Conservation (phyloP, 345 rosid genomes). For the Eucalyptus pauciflora region DNA sequence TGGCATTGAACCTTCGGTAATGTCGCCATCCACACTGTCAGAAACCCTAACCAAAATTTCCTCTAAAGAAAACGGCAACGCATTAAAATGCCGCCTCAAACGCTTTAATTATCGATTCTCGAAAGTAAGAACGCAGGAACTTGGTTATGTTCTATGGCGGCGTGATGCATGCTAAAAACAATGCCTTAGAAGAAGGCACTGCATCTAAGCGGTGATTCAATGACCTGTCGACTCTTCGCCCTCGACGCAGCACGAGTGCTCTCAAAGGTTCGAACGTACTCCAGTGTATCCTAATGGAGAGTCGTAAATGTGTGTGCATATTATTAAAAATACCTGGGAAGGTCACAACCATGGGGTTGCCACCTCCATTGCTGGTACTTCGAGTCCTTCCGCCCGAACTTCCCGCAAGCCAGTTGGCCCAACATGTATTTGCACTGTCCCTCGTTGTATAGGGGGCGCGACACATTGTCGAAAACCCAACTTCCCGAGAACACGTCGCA, state of each 20-base stretch:
- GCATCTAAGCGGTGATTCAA: not conserved
- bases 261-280: not conserved
- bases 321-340: constrained; percentile 44
- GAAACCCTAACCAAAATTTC: not conserved
- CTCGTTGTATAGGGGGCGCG: constrained; percentile 73
- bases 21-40: not conserved
- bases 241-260: not conserved
- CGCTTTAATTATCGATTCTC: not conserved
- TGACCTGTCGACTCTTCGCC: not conserved
- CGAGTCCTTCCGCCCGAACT: constrained; percentile 76
- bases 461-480: constrained; percentile 66
- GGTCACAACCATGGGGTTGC: constrained; percentile 80
- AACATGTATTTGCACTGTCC: constrained; percentile 64
- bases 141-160: not conserved
- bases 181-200: not conserved
- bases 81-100: not conserved
- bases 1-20: not conserved
- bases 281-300: not conserved
- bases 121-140: not conserved
- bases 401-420: constrained; percentile 66
- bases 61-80: not conserved
- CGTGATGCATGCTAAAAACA: not conserved
- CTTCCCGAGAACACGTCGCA: constrained; percentile 71
- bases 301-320: not conserved
- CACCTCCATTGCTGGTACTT: constrained; percentile 70